Conservation (phyloP, 2,329 filamentous ascomycete genomes). For the Didymella glomerata region DNA sequence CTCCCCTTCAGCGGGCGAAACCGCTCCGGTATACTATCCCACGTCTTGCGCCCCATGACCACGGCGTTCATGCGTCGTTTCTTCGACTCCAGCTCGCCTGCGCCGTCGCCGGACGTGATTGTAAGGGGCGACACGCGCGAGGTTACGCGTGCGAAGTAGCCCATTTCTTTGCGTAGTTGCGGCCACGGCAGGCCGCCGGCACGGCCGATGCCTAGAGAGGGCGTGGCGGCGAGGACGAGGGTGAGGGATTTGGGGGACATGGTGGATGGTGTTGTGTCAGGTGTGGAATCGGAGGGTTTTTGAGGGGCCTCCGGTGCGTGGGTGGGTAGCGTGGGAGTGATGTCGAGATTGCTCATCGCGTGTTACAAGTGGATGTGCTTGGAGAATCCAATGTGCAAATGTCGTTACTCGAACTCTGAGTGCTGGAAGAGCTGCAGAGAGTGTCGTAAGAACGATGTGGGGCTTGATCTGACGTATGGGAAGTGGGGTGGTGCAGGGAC, state of each 20-base stretch:
- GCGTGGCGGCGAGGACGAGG: slow-evolving; percentile 94
- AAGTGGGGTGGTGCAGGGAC: slow-evolving; percentile 15
- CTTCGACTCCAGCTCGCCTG: background rate
- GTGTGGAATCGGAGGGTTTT: background rate
- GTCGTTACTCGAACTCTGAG: background rate
- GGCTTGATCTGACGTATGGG: slow-evolving; percentile 11
- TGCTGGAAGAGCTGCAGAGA: background rate
- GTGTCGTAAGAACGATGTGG: slow-evolving; percentile 10
- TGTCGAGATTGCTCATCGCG: slow-evolving; percentile 11
- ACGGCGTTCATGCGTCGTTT: slow-evolving; percentile 65
- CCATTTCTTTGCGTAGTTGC: slow-evolving; percentile 88
- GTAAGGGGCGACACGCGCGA: slow-evolving; percentile 63
- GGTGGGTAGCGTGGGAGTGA: slow-evolving; percentile 1
- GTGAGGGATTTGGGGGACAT: slow-evolving; percentile 67
- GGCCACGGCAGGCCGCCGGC: slow-evolving; percentile 86
- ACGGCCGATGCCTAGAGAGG: slow-evolving; percentile 85
- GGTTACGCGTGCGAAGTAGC: slow-evolving; percentile 91
- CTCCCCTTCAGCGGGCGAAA: slow-evolving; percentile 83
- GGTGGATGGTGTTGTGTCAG: slow-evolving; percentile 1
- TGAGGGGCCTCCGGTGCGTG: slow-evolving; percentile 8
- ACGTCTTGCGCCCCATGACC: slow-evolving; percentile 98
- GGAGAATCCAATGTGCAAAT: background rate
- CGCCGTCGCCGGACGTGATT: slow-evolving; percentile 14
- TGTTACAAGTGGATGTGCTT: background rate
- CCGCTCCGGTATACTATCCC: slow-evolving; percentile 82